A percentile compares a stretch with the other conserved stretches of the same genome.
Evolutionary conservation across 2,329 filamentous ascomycete species (phyloP).

Genomic region (Talaromyces sp.): DNA sequence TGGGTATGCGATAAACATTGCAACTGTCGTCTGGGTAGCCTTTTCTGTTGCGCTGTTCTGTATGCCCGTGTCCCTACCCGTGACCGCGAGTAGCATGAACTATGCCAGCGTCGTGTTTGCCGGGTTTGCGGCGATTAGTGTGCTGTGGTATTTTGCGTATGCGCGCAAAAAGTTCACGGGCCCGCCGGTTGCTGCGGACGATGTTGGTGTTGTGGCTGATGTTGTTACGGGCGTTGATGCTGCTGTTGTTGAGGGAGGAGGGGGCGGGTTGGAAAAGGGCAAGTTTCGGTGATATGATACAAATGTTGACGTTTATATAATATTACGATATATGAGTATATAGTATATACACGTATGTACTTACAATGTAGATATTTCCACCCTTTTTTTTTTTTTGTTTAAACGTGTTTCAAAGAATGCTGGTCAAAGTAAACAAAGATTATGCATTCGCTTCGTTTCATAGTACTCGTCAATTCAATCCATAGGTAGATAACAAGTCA

Average conservation of each 20-base stretch:
- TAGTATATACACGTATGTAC: too few relatives aligned
- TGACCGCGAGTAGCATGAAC: slow-evolving; percentile 56
- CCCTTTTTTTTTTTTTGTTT: too few relatives aligned
- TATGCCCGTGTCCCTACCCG: slow-evolving; percentile 62
- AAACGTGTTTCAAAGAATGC: too few relatives aligned
- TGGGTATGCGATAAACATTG: slow-evolving; percentile 62
- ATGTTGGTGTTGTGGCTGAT: background rate
- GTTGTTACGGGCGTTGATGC: slow-evolving; percentile 24
- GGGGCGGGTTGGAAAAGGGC: too few relatives aligned
- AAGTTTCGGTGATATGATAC: background rate
- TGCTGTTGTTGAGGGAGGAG: slow-evolving; percentile 19
- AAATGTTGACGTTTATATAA: too few relatives aligned
- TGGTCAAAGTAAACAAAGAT: background rate
- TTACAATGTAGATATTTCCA: too few relatives aligned
- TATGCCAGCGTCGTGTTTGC: slow-evolving; percentile 63
- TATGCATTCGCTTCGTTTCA: background rate
- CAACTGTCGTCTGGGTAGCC: slow-evolving; percentile 65
- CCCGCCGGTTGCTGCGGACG: slow-evolving; percentile 36
- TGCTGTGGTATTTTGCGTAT: slow-evolving; percentile 59
- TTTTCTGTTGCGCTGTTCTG: slow-evolving; percentile 69
- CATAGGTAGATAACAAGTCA: background rate
- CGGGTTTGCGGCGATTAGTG: slow-evolving; percentile 55
- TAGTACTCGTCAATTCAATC: background rate
- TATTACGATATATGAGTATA: too few relatives aligned
- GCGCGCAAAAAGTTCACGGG: slow-evolving; percentile 61